Percentiles rank a stretch among this genome's conserved stretches.
Evolutionary conservation across 1,284 basidiomycete genomes (phyloP).

Genomic region (Kwoniella shivajii): DNA sequence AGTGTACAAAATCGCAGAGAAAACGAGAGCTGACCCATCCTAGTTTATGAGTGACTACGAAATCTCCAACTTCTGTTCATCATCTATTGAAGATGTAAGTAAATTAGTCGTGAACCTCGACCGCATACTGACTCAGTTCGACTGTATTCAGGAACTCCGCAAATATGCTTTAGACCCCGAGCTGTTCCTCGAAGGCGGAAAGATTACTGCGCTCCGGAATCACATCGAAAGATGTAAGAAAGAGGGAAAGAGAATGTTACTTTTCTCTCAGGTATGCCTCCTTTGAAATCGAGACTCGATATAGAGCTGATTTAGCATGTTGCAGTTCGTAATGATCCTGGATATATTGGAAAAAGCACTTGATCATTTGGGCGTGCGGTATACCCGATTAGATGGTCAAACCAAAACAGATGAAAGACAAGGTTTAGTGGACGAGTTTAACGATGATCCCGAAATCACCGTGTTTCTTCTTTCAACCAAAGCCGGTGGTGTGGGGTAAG

Average conservation of each 20-base stretch:
- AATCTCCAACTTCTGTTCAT: constrained; percentile 75
- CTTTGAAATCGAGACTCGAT: not conserved
- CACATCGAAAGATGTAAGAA: constrained; percentile 71
- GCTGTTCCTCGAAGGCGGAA: constrained; percentile 87
- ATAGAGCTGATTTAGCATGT: not conserved
- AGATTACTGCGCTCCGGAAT: constrained; percentile 73
- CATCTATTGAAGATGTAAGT: constrained; percentile 70
- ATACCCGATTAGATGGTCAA: constrained; percentile 86
- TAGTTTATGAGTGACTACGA: constrained; percentile 85
- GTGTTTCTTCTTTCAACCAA: constrained; percentile 95
- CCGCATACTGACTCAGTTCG: not conserved
- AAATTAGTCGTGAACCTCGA: constrained; percentile 10
- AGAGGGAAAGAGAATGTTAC: constrained; percentile 78
- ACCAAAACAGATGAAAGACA: constrained; percentile 94
- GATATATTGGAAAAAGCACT: constrained; percentile 90
- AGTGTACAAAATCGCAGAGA: constrained; percentile 10
- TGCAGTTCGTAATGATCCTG: constrained; percentile 88
- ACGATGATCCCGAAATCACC: constrained; percentile 85
- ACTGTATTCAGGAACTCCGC: constrained; percentile 65
- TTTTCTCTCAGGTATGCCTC: constrained; percentile 81
- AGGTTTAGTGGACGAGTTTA: constrained; percentile 92
- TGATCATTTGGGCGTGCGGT: constrained; percentile 73
- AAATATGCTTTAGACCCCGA: constrained; percentile 74
- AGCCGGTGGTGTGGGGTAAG: constrained; percentile 67
- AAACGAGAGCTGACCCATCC: not conserved